A percentile compares a stretch with the other conserved stretches of the same genome.
These are phyloP conservation scores for Agrostemma githago DNA, from an alignment of 148 eudicot genomes.

Conservation along the genomic window DNA sequence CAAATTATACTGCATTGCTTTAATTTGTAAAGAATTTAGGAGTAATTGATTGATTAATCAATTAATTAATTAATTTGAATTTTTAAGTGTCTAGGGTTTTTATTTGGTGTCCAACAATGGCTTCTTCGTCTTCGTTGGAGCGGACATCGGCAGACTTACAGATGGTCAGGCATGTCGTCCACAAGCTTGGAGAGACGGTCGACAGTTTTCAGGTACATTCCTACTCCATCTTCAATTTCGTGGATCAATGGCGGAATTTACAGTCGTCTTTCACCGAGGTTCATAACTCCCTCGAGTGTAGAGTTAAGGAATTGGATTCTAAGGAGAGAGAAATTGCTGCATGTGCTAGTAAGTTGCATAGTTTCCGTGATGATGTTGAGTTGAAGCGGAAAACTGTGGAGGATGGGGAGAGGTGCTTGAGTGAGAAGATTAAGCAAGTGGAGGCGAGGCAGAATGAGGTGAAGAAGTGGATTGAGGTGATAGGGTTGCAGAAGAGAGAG, in stretches of 20 bases:
- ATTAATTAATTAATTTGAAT: background rate
- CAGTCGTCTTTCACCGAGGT: background rate
- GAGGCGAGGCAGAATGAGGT: constrained; percentile 16
- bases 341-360: background rate
- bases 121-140: background rate
- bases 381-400: constrained; percentile 4
- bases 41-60: too few relatives aligned
- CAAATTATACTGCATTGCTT: too few relatives aligned
- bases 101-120: background rate
- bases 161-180: background rate
- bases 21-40: too few relatives aligned
- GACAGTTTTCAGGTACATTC: constrained; percentile 13
- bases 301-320: constrained; percentile 11
- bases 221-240: background rate
- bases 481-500: background rate
- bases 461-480: constrained; percentile 15
- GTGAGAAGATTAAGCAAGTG: background rate
- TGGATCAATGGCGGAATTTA: constrained; percentile 21
- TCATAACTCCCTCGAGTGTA: background rate
- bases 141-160: constrained; percentile 1
- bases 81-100: background rate
- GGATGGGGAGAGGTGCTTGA: background rate
- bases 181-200: constrained; percentile 17
- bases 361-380: constrained; percentile 15
- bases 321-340: constrained; percentile 9